Base-by-base conservation (phyloP, 2,329 filamentous ascomycete species). In the Neurospora sp. region DNA sequence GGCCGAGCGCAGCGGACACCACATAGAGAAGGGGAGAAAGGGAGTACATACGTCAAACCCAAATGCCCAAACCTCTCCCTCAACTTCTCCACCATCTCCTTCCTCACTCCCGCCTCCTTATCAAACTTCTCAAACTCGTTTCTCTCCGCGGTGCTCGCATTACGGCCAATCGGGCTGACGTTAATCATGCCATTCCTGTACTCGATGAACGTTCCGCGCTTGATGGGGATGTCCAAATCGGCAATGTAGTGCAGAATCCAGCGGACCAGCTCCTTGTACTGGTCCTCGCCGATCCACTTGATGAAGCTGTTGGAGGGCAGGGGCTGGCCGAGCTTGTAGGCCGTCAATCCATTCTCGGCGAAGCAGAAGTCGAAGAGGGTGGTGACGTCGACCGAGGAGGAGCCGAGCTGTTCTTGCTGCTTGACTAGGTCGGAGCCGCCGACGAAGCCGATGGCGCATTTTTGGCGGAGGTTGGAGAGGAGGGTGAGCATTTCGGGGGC, bases 351-450 rank as follows among this genome's bases (percentile, higher is more conserved):
- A 83, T 99, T 99, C 84, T 99, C 96, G 71, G 93, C 85, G 84
- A 99, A 99, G 87, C 91, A 96, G 84, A 93, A 99, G 85, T 99
- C 96, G 85, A 99, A 99, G 77, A 98, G 89, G 72, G 88, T 85
- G 68, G 90, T 93, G 72, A 98, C 95, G 75, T 90, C 86, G 38
- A 82, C 80, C 70, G 86, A 83, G 36, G 87, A 80, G 4, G 88
- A 86, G 79, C 93, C 93, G 72, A 98, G 88, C 84, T 98, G 95
- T 82, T 98, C 96, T 82, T 98, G 93, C 83, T 98, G 96, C 85
- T 99, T 98, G 79, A 81, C 83, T 73, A 97, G 88, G 85, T 98
- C 91, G 76, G 92, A 96, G 79, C 96, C 96, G 77, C 96, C 96
- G 72, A 98, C 94, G 83, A 89, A 97, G 76, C 93, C 94, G 78